Evolutionary conservation across 1,284 basidiomycete species (phyloP).

Genomic region (Pascua guehoae): DNA sequence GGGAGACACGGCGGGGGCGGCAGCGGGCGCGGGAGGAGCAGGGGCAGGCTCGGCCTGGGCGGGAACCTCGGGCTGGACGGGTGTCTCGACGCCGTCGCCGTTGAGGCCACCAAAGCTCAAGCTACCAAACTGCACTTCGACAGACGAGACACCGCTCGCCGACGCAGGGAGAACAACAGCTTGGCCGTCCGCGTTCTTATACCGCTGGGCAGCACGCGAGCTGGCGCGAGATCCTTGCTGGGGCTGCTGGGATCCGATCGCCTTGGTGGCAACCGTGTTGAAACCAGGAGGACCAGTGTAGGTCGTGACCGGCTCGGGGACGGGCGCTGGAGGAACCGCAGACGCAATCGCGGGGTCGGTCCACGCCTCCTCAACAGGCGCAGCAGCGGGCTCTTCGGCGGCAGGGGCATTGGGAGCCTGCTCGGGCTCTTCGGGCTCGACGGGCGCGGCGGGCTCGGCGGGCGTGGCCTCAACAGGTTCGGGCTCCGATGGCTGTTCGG

Average conservation of each 20-base stretch:
- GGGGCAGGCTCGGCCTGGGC: conserved; percentile 24
- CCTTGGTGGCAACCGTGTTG: conserved; percentile 39
- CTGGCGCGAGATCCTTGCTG: conserved; percentile 34
- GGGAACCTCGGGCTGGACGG: conserved; percentile 24
- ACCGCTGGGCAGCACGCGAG: conserved; percentile 44
- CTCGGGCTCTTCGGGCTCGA: conserved; percentile 1
- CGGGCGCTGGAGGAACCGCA: conserved; percentile 20
- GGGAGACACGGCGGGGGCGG: conserved; percentile 19
- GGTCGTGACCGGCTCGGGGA: conserved; percentile 39
- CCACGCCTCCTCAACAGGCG: conserved; percentile 12
- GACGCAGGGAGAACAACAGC: conserved; percentile 47
- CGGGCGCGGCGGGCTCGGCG: conserved; percentile 55
- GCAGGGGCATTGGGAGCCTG: not conserved
- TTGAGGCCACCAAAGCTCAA: conserved; percentile 48
- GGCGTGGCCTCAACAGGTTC: conserved; percentile 11
- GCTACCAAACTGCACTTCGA: conserved; percentile 51
- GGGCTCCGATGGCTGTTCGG: not conserved
- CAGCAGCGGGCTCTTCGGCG: conserved; percentile 12
- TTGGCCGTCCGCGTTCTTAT: conserved; percentile 48
- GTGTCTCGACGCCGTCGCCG: conserved; percentile 45
- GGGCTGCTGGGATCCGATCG: conserved; percentile 20
- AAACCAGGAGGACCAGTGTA: conserved; percentile 51
- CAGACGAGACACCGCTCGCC: conserved; percentile 31
- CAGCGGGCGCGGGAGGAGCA: conserved; percentile 14
- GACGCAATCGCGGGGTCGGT: conserved; percentile 43